These are phyloP conservation scores for Phytophthora citricola DNA, from an alignment of 352 stramenopile genomes.

Conservation along the genomic window DNA sequence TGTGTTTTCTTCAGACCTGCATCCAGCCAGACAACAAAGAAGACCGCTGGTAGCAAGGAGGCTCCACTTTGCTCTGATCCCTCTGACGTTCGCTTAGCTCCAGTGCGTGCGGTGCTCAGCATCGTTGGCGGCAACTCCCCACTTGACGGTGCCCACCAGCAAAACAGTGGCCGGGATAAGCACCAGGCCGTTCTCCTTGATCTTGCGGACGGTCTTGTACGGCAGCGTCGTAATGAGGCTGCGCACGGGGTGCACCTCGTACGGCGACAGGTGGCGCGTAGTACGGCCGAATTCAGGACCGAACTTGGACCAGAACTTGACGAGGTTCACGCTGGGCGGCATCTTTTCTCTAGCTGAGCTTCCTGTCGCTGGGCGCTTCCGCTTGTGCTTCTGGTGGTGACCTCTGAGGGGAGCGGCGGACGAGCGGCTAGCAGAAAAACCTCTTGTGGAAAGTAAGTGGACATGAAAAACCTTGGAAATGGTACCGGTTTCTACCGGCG, in stretches of 20 bases:
- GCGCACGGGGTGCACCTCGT: slow-evolving; percentile 70
- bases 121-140: slow-evolving; percentile 76
- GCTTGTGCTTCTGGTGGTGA: slow-evolving; percentile 39
- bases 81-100: slow-evolving; percentile 44
- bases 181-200: slow-evolving; percentile 79
- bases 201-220: slow-evolving; percentile 81
- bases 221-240: slow-evolving; percentile 76
- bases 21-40: background rate
- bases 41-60: background rate
- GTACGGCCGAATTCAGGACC: slow-evolving; percentile 64
- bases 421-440: slow-evolving; percentile 42
- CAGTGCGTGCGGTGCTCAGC: slow-evolving; percentile 82
- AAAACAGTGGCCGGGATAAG: slow-evolving; percentile 70
- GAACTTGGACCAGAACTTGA: slow-evolving; percentile 84
- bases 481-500: slow-evolving; percentile 2
- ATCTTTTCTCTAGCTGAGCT: slow-evolving; percentile 35
- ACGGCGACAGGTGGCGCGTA: slow-evolving; percentile 75
- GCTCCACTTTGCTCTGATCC: slow-evolving; percentile 13
- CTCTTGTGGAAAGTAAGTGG: slow-evolving; percentile 23
- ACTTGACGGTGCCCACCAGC: slow-evolving; percentile 77
- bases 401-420: background rate
- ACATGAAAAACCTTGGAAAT: slow-evolving; percentile 19
- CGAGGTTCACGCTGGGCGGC: slow-evolving; percentile 51
- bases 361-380: slow-evolving; percentile 18
- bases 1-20: slow-evolving; percentile 15